Conservation (phyloP, 2,329 filamentous ascomycete species). For the Xylariaceae sp. region DNA sequence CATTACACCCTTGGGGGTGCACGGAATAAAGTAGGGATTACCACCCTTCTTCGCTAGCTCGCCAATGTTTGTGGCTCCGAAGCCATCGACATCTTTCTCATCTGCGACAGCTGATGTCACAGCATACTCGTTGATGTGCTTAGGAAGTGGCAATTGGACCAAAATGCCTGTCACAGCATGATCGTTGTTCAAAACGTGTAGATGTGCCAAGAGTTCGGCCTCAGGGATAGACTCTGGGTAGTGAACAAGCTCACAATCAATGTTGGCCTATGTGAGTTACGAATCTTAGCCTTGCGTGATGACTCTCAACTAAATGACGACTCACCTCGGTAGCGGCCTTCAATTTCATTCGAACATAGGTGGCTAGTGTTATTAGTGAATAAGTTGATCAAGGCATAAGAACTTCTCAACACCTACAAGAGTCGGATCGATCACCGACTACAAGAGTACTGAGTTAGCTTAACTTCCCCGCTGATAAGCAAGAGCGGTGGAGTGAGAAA, state of each 20-base stretch:
- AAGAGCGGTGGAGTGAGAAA: conserved; percentile 27
- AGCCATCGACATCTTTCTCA: conserved; percentile 97
- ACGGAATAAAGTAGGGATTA: conserved; percentile 83
- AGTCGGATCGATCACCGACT: conserved; percentile 94
- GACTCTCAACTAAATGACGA: background rate
- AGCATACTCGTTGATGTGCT: conserved; percentile 83
- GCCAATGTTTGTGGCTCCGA: conserved; percentile 90
- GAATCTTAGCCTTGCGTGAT: conserved; percentile 8
- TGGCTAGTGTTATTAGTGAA: conserved; percentile 55
- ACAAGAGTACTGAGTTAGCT: conserved; percentile 14
- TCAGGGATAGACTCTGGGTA: conserved; percentile 80
- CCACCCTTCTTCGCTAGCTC: conserved; percentile 96
- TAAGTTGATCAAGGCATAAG: conserved; percentile 13
- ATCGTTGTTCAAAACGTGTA: conserved; percentile 83
- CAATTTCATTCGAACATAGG: conserved; percentile 99
- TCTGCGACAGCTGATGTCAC: conserved; percentile 88
- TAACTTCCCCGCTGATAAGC: conserved; percentile 11
- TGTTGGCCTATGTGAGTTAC: conserved; percentile 67
- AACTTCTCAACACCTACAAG: conserved; percentile 57
- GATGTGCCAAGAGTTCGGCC: conserved; percentile 78
- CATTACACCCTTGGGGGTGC: conserved; percentile 98
- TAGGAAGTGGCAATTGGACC: conserved; percentile 87
- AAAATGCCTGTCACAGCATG: conserved; percentile 84
- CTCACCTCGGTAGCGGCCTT: conserved; percentile 89
- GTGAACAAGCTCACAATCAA: conserved; percentile 81